Percentiles rank a stretch among this genome's conserved stretches.
Evolutionary conservation across 2,329 filamentous ascomycete genomes (phyloP).

Genomic region (Diaporthe batatas): DNA sequence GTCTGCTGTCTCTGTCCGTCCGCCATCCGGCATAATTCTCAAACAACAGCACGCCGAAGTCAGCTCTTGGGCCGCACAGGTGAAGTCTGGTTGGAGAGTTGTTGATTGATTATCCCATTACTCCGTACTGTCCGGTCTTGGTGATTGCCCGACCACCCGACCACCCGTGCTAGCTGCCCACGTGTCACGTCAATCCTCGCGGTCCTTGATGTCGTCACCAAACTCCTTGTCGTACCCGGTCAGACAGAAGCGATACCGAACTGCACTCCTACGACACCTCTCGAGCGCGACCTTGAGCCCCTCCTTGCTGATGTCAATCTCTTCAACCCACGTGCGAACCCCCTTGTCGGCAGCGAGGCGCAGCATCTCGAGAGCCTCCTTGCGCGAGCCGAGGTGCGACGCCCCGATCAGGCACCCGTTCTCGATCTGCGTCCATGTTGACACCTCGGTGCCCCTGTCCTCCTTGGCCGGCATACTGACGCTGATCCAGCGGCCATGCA

Average conservation of each 20-base stretch:
- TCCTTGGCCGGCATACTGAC: constrained; percentile 78
- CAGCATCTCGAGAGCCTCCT: constrained; percentile 80
- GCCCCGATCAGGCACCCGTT: constrained; percentile 82
- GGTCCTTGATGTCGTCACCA: constrained; percentile 53
- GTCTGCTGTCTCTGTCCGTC: neutral
- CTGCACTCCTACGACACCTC: constrained; percentile 77
- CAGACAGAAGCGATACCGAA: constrained; percentile 82
- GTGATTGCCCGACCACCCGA: too few relatives aligned
- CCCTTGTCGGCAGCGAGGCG: constrained; percentile 78
- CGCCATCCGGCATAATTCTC: too few relatives aligned
- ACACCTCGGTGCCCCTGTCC: constrained; percentile 77
- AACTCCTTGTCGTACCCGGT: constrained; percentile 78
- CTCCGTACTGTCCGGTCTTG: neutral
- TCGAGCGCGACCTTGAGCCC: constrained; percentile 78
- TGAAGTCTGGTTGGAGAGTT: neutral
- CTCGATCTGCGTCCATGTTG: constrained; percentile 79
- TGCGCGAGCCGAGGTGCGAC: constrained; percentile 78
- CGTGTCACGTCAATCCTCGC: constrained; percentile 9
- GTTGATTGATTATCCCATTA: neutral
- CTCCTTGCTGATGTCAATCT: constrained; percentile 79
- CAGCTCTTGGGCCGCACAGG: neutral
- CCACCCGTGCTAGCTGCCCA: neutral
- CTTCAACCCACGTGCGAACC: constrained; percentile 78
- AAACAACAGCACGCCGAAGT: accelerated
- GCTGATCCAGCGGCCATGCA: constrained; percentile 84